Evolutionary conservation across 345 rosid genomes (phyloP).

Genomic region (Eucalyptus cloeziana): DNA sequence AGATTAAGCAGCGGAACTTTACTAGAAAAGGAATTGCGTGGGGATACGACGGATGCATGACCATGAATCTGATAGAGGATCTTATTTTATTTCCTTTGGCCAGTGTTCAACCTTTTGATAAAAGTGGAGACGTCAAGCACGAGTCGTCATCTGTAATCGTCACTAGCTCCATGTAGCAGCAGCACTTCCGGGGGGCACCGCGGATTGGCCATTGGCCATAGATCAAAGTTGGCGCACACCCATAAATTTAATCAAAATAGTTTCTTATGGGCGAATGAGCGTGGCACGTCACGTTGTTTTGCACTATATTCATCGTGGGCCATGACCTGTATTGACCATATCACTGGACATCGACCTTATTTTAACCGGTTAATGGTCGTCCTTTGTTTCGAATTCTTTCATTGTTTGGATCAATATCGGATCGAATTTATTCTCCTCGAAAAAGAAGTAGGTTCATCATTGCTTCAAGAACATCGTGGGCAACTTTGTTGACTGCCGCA

Average conservation of each 20-base stretch:
- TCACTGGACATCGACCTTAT: not conserved
- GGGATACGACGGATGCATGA: not conserved
- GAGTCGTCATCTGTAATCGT: not conserved
- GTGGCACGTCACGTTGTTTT: not conserved
- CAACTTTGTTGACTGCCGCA: accelerated
- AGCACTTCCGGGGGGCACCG: not conserved
- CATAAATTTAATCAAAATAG: not conserved
- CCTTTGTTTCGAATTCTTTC: not conserved
- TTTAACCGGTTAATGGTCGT: not conserved
- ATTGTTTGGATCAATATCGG: accelerated
- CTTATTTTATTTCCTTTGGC: not conserved
- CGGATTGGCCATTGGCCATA: not conserved
- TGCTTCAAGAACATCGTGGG: not conserved
- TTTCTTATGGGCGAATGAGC: not conserved
- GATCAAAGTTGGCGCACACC: not conserved
- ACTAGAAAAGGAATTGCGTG: not conserved
- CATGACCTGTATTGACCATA: not conserved
- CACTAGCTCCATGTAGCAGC: not conserved
- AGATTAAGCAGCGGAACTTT: not conserved
- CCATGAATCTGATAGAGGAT: not conserved
- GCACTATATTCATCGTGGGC: not conserved
- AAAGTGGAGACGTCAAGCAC: not conserved
- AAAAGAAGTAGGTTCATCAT: not conserved
- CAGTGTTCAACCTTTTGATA: not conserved
- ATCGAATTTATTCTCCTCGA: accelerated